phyloP scores from a whole-genome alignment of 441 rosid species.

The Euphorbia celastroides region DNA sequence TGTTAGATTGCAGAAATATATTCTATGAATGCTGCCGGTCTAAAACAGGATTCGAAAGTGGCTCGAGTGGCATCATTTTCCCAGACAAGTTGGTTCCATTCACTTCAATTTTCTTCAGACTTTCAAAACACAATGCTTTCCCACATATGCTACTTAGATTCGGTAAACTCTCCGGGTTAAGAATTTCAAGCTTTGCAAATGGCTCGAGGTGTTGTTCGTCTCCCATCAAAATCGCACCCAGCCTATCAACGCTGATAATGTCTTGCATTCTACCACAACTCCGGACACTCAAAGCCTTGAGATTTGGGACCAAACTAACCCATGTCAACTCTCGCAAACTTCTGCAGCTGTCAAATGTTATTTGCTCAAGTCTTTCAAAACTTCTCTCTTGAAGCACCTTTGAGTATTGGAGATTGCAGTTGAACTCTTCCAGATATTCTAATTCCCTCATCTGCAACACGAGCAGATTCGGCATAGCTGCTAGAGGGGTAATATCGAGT shows the following conservation, averaged over 20 bases:
- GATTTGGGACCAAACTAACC: background rate
- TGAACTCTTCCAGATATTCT: background rate
- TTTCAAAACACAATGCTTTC: slow-evolving; percentile 4
- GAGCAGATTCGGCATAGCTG: background rate
- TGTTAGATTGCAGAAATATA: no score
- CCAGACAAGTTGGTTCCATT: background rate
- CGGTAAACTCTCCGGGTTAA: background rate
- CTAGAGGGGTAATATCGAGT: background rate
- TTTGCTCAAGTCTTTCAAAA: background rate
- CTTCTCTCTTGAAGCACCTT: background rate
- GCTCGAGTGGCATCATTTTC: background rate
- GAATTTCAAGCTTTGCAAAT: background rate
- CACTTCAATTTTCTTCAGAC: background rate
- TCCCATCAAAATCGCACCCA: background rate
- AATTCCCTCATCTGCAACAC: background rate
- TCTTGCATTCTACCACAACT: background rate
- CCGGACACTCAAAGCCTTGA: background rate
- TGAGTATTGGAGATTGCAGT: background rate
- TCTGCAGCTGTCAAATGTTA: background rate
- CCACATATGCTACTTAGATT: background rate
- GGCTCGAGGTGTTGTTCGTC: background rate
- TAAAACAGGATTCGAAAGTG: background rate
- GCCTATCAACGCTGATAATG: background rate
- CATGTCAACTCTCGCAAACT: background rate
- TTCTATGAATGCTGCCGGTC: background rate